phyloP scores from a whole-genome alignment of 257 asterid species.

The Parsonsia alboflavescens region DNA sequence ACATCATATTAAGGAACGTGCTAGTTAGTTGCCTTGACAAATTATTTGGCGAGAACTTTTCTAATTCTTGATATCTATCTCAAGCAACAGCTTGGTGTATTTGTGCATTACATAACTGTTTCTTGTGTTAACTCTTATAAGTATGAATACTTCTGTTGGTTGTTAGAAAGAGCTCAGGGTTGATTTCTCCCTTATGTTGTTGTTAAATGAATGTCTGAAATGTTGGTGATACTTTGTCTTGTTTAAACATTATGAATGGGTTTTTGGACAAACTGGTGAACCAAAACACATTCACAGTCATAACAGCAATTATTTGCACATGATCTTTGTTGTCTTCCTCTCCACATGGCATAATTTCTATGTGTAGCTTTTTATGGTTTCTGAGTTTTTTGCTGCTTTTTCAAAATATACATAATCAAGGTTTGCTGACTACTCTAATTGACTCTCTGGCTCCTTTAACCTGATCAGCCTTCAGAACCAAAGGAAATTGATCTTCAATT shows the following conservation, averaged over 20 bases:
- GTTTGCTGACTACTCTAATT: neutral
- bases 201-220: neutral
- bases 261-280: neutral
- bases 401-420: neutral
- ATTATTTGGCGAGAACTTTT: neutral
- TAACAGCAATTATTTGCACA: neutral
- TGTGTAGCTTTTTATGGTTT: neutral
- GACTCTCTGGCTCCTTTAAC: conserved; percentile 11
- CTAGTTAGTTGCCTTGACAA: neutral
- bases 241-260: neutral
- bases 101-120: neutral
- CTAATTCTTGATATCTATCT: neutral
- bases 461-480: conserved; percentile 51
- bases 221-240: neutral
- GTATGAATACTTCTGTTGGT: neutral
- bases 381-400: neutral
- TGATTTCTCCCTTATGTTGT: neutral
- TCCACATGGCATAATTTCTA: neutral
- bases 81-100: neutral
- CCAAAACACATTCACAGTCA: neutral
- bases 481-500: conserved; percentile 83
- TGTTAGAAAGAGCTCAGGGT: neutral
- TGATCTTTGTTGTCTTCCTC: neutral
- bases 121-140: too few relatives aligned
- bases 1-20: neutral